Percentiles rank a stretch among this genome's conserved stretches.
These are phyloP conservation scores for Telopea speciosissima DNA, from an alignment of 177 flowering plant species.

Conservation along the genomic window DNA sequence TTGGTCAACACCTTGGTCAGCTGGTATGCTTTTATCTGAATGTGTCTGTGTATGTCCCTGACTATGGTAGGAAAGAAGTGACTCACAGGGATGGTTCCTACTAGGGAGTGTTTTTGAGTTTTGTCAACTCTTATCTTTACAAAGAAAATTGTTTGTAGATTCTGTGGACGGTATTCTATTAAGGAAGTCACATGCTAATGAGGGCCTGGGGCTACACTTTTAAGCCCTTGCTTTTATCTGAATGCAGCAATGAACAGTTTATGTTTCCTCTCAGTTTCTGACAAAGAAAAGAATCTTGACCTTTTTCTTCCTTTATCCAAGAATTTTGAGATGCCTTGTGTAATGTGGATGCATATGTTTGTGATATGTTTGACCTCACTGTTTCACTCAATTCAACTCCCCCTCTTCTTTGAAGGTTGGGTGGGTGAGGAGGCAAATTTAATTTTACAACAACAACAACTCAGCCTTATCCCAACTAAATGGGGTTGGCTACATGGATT, in stretches of 20 bases:
- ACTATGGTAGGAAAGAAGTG: neutral
- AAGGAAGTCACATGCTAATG: neutral
- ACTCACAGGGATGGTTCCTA: neutral
- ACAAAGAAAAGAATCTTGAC: neutral
- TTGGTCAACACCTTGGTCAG: slow-evolving; percentile 93
- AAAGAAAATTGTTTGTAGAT: neutral
- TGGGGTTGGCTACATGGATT: too few relatives aligned
- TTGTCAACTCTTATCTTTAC: neutral
- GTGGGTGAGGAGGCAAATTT: too few relatives aligned
- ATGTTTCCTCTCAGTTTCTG: neutral
- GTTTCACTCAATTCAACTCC: neutral
- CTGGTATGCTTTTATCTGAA: slow-evolving; percentile 47
- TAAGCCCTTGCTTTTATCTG: neutral
- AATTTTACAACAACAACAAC: too few relatives aligned
- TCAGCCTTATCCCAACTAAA: too few relatives aligned
- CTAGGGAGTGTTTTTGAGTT: neutral
- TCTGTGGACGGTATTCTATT: neutral
- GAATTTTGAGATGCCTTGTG: neutral
- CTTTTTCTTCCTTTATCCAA: neutral
- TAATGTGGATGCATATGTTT: neutral
- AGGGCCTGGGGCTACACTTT: neutral
- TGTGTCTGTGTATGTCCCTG: neutral
- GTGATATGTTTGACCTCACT: neutral
- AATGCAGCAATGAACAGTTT: neutral
- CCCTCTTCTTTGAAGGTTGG: neutral